Evolutionary conservation across 345 rosid genomes (phyloP).

Genomic region (Acer negundo): DNA sequence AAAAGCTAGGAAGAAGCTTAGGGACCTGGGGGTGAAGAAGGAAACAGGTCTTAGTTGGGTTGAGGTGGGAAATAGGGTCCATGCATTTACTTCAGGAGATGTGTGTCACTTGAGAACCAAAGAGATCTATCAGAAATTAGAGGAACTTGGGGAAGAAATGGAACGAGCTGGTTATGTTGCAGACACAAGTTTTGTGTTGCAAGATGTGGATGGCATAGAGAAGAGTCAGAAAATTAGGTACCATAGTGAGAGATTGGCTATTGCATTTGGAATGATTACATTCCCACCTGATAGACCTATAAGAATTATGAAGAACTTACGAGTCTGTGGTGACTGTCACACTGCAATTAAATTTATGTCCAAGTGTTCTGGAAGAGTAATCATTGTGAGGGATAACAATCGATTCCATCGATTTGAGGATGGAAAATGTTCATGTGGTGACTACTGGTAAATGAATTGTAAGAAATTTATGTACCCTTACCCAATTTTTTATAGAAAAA

Average conservation of each 20-base stretch:
- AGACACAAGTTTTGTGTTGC: conserved; percentile 78
- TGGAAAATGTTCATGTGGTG: conserved; percentile 87
- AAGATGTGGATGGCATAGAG: conserved; percentile 68
- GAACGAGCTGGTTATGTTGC: conserved; percentile 82
- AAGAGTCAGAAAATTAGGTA: conserved; percentile 71
- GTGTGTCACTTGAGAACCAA: conserved; percentile 49
- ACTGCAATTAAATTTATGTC: conserved; percentile 84
- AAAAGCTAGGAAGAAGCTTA: conserved; percentile 71
- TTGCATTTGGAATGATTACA: conserved; percentile 71
- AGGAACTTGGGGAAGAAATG: conserved; percentile 77
- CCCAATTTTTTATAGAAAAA: background rate
- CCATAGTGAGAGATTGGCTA: conserved; percentile 83
- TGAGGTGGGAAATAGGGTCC: conserved; percentile 82
- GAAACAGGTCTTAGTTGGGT: conserved; percentile 95
- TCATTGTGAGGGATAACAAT: conserved; percentile 82
- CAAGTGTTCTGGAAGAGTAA: conserved; percentile 68
- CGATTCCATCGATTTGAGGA: conserved; percentile 81
- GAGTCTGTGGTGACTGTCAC: conserved; percentile 92
- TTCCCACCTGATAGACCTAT: conserved; percentile 65
- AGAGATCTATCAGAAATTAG: conserved; percentile 73
- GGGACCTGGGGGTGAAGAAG: conserved; percentile 82
- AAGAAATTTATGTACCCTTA: conserved; percentile 17
- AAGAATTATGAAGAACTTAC: conserved; percentile 81
- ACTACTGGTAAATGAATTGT: conserved; percentile 66
- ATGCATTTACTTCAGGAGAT: conserved; percentile 85